These are phyloP conservation scores for Podaxis carcinomalis DNA, from an alignment of 768 basidiomycete genomes.

Conservation along the genomic window DNA sequence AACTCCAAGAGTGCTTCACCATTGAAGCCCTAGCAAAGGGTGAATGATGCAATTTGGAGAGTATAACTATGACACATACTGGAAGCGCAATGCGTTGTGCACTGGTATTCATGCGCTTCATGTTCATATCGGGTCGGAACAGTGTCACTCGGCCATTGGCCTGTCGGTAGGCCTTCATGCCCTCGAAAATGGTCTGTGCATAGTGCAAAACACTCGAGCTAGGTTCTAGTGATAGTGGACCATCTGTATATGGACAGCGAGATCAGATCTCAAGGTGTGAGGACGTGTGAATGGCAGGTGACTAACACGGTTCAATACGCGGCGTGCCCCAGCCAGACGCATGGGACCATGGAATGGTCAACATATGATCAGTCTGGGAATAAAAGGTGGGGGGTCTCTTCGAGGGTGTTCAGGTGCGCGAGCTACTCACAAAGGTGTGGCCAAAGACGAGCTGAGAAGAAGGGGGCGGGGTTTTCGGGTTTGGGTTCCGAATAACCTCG, in stretches of 20 bases:
- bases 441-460: constrained; percentile 76
- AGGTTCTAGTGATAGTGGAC: constrained; percentile 70
- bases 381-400: constrained; percentile 6
- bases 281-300: constrained; percentile 8
- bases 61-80: constrained; percentile 33
- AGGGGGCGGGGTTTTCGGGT: constrained; percentile 60
- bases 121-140: constrained; percentile 97
- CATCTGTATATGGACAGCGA: constrained; percentile 42
- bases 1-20: constrained; percentile 69
- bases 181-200: constrained; percentile 88
- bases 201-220: constrained; percentile 87
- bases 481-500: constrained; percentile 40
- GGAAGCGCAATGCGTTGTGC: constrained; percentile 76
- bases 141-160: constrained; percentile 68
- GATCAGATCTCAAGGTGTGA: neutral
- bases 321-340: constrained; percentile 79
- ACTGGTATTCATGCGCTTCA: constrained; percentile 90
- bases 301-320: constrained; percentile 78
- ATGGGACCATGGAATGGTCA: constrained; percentile 71
- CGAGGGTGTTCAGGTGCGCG: neutral
- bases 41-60: neutral
- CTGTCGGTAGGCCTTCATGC: constrained; percentile 90
- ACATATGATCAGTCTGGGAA: constrained; percentile 80
- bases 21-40: constrained; percentile 59
- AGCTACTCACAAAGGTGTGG: constrained; percentile 65